Evolutionary conservation across 2,329 filamentous ascomycete species (phyloP).

Genomic region (Diaporthe sp.): DNA sequence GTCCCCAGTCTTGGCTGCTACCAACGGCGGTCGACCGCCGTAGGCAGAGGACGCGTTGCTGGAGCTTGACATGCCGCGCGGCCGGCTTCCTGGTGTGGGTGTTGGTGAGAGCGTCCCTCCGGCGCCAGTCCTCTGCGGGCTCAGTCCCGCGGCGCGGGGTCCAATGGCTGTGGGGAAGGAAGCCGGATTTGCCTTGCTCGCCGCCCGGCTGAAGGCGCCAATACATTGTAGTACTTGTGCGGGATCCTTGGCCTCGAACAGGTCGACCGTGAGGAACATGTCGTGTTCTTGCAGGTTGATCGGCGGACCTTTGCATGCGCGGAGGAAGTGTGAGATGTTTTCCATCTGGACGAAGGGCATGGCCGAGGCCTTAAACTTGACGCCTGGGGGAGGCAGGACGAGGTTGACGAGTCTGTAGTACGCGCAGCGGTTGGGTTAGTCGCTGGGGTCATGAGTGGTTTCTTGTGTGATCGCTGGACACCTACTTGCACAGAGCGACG

Average conservation of each 20-base stretch:
- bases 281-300: slow-evolving; percentile 93
- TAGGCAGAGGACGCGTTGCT: slow-evolving; percentile 68
- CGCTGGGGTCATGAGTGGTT: not conserved
- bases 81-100: slow-evolving; percentile 56
- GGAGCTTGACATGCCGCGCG: slow-evolving; percentile 63
- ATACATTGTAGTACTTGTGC: slow-evolving; percentile 95
- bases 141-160: slow-evolving; percentile 71
- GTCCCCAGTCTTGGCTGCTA: slow-evolving; percentile 63
- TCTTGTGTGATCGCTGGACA: slow-evolving; percentile 5
- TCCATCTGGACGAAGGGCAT: slow-evolving; percentile 99
- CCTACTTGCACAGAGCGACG: slow-evolving; percentile 90
- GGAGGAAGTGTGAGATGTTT: slow-evolving; percentile 96
- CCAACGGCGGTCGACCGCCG: slow-evolving; percentile 52
- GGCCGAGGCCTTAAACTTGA: slow-evolving; percentile 89
- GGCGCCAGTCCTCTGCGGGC: slow-evolving; percentile 72
- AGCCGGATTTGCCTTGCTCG: slow-evolving; percentile 77
- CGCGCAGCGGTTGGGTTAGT: slow-evolving; percentile 20
- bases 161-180: slow-evolving; percentile 83
- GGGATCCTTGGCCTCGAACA: slow-evolving; percentile 95
- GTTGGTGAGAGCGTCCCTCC: slow-evolving; percentile 49
- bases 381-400: slow-evolving; percentile 77
- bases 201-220: slow-evolving; percentile 88
- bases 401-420: slow-evolving; percentile 83
- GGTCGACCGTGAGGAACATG: slow-evolving; percentile 94
- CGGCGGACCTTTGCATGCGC: slow-evolving; percentile 85